Conservation (phyloP, 768 basidiomycete species). For the Mycena chlorophos region DNA sequence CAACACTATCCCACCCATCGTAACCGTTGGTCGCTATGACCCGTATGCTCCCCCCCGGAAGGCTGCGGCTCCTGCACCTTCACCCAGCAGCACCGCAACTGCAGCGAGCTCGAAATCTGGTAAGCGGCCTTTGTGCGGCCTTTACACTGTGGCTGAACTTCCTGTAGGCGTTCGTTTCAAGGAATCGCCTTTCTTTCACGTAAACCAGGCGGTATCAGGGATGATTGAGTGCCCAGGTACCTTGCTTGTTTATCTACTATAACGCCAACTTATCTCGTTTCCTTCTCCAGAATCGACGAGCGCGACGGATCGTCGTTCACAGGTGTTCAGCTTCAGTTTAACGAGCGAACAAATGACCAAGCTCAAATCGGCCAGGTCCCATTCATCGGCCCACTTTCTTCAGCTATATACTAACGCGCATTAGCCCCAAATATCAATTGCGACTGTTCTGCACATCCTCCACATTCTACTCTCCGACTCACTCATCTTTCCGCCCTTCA, state of each 20-base stretch:
- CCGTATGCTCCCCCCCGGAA: constrained; percentile 65
- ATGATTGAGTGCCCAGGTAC: constrained; percentile 80
- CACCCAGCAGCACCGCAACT: constrained; percentile 33
- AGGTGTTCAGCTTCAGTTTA: constrained; percentile 62
- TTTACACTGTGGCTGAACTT: constrained; percentile 20
- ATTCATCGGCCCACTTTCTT: constrained; percentile 10
- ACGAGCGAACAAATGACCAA: constrained; percentile 63
- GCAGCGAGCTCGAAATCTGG: constrained; percentile 32
- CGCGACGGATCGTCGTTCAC: constrained; percentile 73
- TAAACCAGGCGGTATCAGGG: constrained; percentile 64
- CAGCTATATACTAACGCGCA: constrained; percentile 10
- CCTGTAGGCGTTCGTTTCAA: constrained; percentile 72
- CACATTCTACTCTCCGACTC: constrained; percentile 57
- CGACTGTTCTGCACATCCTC: constrained; percentile 89
- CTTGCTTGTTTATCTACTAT: constrained; percentile 1
- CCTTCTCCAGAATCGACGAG: constrained; percentile 64
- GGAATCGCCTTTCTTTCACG: constrained; percentile 72
- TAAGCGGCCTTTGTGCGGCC: constrained; percentile 18
- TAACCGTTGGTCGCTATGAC: constrained; percentile 53
- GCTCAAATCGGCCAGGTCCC: constrained; percentile 55
- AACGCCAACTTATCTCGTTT: constrained; percentile 4
- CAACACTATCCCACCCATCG: constrained; percentile 35
- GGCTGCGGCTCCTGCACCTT: constrained; percentile 34
- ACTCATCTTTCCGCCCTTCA: constrained; percentile 53
- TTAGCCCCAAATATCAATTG: constrained; percentile 72